Conservation (phyloP, 1,284 basidiomycete species). For the Pulveroboletus sp. region DNA sequence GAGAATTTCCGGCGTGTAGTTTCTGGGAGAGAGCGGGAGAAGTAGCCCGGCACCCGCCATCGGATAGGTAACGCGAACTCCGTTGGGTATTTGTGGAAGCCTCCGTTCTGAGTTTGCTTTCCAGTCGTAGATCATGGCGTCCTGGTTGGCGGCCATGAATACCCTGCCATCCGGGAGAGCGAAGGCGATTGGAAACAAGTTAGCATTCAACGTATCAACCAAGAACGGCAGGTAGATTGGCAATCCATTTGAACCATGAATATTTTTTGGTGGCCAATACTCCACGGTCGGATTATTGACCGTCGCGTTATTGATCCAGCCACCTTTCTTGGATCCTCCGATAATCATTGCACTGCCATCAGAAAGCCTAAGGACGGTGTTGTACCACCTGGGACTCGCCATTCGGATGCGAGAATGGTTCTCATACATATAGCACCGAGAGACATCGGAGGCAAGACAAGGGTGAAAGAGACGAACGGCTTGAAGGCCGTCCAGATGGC, state of each 20-base stretch:
- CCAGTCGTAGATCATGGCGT: slow-evolving; percentile 82
- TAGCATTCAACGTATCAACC: slow-evolving; percentile 69
- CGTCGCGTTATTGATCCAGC: slow-evolving; percentile 77
- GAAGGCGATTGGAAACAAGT: slow-evolving; percentile 79
- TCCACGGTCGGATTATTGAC: slow-evolving; percentile 81
- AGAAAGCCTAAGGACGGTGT: slow-evolving; percentile 59
- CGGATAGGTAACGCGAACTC: slow-evolving; percentile 79
- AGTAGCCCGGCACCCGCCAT: slow-evolving; percentile 72
- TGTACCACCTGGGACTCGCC: slow-evolving; percentile 77
- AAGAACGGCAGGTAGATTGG: slow-evolving; percentile 64
- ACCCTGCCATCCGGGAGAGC: slow-evolving; percentile 68
- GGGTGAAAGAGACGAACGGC: slow-evolving; percentile 71
- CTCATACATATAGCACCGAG: slow-evolving; percentile 60
- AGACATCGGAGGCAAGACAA: slow-evolving; percentile 49
- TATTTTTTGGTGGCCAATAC: slow-evolving; percentile 74
- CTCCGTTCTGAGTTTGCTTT: slow-evolving; percentile 55
- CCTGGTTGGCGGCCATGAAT: slow-evolving; percentile 78
- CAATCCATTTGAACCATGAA: slow-evolving; percentile 60
- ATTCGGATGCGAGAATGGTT: slow-evolving; percentile 60
- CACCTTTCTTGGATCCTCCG: slow-evolving; percentile 75
- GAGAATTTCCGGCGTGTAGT: slow-evolving; percentile 69
- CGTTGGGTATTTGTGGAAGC: slow-evolving; percentile 73
- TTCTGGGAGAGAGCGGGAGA: slow-evolving; percentile 63
- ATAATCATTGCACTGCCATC: slow-evolving; percentile 82
- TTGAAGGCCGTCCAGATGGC: slow-evolving; percentile 71